phyloP scores from a whole-genome alignment of 805 yeast genomes.

The Limtongozyma cylindracea region DNA sequence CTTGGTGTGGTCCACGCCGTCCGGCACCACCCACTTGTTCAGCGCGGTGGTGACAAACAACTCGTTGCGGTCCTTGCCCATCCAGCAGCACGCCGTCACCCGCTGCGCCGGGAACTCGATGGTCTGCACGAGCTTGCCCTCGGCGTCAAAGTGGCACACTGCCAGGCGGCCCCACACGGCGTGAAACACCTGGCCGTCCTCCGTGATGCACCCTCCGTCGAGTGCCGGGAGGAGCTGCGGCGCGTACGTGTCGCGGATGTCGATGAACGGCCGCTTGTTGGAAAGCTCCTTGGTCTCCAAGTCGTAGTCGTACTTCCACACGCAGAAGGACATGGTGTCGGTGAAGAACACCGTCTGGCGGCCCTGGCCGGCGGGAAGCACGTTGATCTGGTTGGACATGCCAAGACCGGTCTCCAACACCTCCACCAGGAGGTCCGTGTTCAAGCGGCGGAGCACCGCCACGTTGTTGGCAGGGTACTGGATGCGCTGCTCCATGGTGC shows the following conservation, averaged over 20 bases:
- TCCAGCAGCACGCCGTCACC: slow-evolving; percentile 39
- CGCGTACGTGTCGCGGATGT: slow-evolving; percentile 3
- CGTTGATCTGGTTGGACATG: slow-evolving; percentile 8
- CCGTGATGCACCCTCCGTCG: slow-evolving; percentile 51
- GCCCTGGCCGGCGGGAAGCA: slow-evolving; percentile 10
- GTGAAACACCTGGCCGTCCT: slow-evolving; percentile 25
- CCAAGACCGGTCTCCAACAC: too few species aligned
- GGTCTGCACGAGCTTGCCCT: slow-evolving; percentile 24
- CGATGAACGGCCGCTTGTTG: slow-evolving; percentile 6
- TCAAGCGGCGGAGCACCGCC: slow-evolving; percentile 10
- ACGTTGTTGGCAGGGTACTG: slow-evolving; percentile 6
- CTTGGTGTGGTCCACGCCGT: too few species aligned
- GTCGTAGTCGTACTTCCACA: slow-evolving; percentile 14
- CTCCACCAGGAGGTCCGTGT: too few species aligned
- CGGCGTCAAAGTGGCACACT: slow-evolving; percentile 23
- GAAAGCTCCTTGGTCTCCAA: slow-evolving; percentile 6
- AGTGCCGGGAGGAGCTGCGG: slow-evolving; percentile 25
- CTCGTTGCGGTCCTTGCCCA: slow-evolving; percentile 27
- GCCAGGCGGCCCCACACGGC: slow-evolving; percentile 40
- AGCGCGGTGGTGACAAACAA: slow-evolving; percentile 48
- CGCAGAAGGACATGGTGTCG: slow-evolving; percentile 10
- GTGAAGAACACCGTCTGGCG: slow-evolving; percentile 12
- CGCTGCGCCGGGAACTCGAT: slow-evolving; percentile 32
- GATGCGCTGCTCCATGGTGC: slow-evolving; percentile 41
- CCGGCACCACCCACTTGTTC: too few species aligned